Percentiles rank a stretch among this genome's conserved stretches.
Evolutionary conservation across 202 grass and related monocot genomes (phyloP).

Genomic region (Saccharum hybrid): DNA sequence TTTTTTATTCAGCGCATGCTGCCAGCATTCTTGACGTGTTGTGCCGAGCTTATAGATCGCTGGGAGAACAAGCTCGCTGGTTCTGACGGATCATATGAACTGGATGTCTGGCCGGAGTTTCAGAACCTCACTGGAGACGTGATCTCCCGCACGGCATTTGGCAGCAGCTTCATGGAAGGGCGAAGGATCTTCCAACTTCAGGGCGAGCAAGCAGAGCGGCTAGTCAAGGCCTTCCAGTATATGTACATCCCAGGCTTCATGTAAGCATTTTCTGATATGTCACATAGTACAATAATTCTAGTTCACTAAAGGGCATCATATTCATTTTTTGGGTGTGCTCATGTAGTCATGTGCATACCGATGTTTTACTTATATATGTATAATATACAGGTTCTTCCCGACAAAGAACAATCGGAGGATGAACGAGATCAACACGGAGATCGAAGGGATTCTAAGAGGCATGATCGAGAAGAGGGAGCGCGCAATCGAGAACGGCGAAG

Average conservation of each 20-base stretch:
- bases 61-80: slow-evolving; percentile 51
- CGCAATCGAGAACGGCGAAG: slow-evolving; percentile 48
- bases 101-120: slow-evolving; percentile 70
- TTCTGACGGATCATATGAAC: slow-evolving; percentile 51
- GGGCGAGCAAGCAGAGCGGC: slow-evolving; percentile 48
- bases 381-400: slow-evolving; percentile 59
- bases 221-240: slow-evolving; percentile 44
- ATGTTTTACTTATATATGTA: not conserved
- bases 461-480: slow-evolving; percentile 67
- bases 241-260: slow-evolving; percentile 65
- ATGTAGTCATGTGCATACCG: too few relatives aligned
- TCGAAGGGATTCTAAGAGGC: slow-evolving; percentile 46
- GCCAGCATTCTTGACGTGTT: slow-evolving; percentile 70
- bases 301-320: not conserved
- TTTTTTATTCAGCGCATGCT: slow-evolving; percentile 62
- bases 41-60: slow-evolving; percentile 54
- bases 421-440: slow-evolving; percentile 54
- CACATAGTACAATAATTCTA: not conserved
- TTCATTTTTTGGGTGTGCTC: not conserved
- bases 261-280: slow-evolving; percentile 39
- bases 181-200: slow-evolving; percentile 78
- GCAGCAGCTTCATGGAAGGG: slow-evolving; percentile 73
- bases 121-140: slow-evolving; percentile 71
- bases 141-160: slow-evolving; percentile 77
- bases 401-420: slow-evolving; percentile 67